Evolutionary conservation across 1,284 basidiomycete genomes (phyloP).

Genomic region (Cryptococcus sp.): DNA sequence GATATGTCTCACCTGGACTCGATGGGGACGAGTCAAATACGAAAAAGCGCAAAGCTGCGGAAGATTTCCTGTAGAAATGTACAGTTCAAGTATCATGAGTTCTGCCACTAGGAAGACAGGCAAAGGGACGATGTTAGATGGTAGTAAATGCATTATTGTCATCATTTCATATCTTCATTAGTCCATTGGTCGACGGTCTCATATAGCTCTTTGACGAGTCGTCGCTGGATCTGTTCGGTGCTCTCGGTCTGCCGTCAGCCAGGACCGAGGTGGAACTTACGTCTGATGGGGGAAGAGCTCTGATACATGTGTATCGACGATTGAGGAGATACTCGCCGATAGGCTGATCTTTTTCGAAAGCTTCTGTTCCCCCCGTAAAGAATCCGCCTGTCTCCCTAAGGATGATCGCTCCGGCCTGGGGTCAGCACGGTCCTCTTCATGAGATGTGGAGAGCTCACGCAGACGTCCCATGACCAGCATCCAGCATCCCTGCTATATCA

Average conservation of each 20-base stretch:
- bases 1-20: slow-evolving; percentile 50
- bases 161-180: slow-evolving; percentile 12
- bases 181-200: slow-evolving; percentile 66
- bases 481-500: slow-evolving; percentile 47
- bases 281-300: slow-evolving; percentile 23
- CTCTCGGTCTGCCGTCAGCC: slow-evolving; percentile 52
- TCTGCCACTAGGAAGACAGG: not conserved
- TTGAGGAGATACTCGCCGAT: slow-evolving; percentile 67
- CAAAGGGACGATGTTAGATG: no score
- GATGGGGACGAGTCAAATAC: slow-evolving; percentile 19
- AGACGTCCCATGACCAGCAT: slow-evolving; percentile 71
- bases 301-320: slow-evolving; percentile 75
- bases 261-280: slow-evolving; percentile 11
- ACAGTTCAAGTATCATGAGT: not conserved
- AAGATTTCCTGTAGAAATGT: slow-evolving; percentile 41
- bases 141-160: no score
- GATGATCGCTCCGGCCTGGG: slow-evolving; percentile 77
- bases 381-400: slow-evolving; percentile 80
- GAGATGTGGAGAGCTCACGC: slow-evolving; percentile 50
- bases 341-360: slow-evolving; percentile 52
- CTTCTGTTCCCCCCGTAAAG: slow-evolving; percentile 61
- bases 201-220: slow-evolving; percentile 78
- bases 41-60: slow-evolving; percentile 48
- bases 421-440: no score
- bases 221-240: slow-evolving; percentile 67